These are phyloP conservation scores for Sechiopsis laciniata DNA, from an alignment of 306 rosid genomes.

Conservation along the genomic window DNA sequence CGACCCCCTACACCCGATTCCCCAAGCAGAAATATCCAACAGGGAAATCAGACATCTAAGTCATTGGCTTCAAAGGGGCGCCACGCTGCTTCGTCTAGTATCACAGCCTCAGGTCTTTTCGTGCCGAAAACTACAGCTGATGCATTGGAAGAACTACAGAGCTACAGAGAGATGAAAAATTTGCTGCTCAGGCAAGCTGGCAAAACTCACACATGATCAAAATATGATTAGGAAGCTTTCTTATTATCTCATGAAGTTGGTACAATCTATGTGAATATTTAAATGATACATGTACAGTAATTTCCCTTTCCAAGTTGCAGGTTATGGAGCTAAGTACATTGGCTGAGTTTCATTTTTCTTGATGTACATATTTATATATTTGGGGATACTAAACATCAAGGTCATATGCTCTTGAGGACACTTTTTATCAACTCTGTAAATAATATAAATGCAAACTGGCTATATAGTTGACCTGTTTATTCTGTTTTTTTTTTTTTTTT, in stretches of 20 bases:
- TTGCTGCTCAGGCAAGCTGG: constrained; percentile 39
- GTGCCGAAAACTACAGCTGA: constrained; percentile 57
- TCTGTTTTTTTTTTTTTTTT: not conserved
- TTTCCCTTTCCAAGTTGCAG: constrained; percentile 17
- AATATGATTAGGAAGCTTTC: constrained; percentile 2
- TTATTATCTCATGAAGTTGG: constrained; percentile 2
- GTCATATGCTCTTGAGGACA: not conserved
- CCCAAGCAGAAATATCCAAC: constrained; percentile 31
- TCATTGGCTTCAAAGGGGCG: constrained; percentile 14
- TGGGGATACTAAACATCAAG: not conserved
- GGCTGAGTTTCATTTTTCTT: constrained; percentile 12
- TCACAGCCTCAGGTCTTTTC: constrained; percentile 35
- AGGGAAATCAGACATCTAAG: constrained; percentile 29
- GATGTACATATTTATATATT: constrained; percentile 16
- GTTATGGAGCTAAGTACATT: constrained; percentile 11
- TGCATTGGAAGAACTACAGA: constrained; percentile 78
- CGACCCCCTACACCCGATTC: constrained; percentile 31
- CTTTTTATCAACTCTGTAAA: constrained; percentile 4
- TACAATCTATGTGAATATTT: constrained; percentile 10
- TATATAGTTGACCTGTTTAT: not conserved
- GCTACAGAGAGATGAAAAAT: constrained; percentile 62
- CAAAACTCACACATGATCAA: constrained; percentile 3
- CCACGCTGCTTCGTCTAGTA: constrained; percentile 31
- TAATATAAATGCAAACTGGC: constrained; percentile 11
- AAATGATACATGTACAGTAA: constrained; percentile 14